Evolutionary conservation across 225 moss, liverwort and hornwort genomes (phyloP).

Genomic region (Neckera pumila): DNA sequence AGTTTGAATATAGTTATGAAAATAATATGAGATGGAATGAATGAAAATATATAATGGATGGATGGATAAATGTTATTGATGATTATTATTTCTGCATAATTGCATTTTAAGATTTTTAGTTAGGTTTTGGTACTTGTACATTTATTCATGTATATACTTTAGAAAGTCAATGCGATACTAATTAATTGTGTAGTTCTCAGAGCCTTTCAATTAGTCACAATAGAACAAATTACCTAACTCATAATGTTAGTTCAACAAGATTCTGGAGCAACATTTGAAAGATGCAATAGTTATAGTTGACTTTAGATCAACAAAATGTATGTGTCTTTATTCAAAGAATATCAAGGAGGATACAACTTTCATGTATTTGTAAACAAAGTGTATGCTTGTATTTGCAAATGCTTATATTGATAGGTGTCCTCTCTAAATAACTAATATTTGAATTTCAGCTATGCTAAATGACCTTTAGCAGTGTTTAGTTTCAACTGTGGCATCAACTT

Average conservation of each 20-base stretch:
- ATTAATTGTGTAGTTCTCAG: not conserved
- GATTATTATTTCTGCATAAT: not conserved
- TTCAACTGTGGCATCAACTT: too few species aligned
- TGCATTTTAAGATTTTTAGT: too few species aligned
- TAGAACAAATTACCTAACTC: not conserved
- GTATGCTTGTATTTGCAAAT: not conserved
- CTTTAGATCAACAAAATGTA: not conserved
- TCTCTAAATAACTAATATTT: too few species aligned
- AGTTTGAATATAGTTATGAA: not conserved
- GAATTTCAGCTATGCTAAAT: too few species aligned
- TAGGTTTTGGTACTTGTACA: accelerated
- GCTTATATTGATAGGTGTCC: not conserved
- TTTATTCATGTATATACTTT: not conserved
- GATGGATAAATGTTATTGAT: not conserved
- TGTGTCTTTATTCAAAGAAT: not conserved
- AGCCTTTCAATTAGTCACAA: not conserved
- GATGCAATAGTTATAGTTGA: not conserved
- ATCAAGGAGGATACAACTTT: accelerated
- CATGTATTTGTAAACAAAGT: not conserved
- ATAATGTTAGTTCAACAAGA: accelerated
- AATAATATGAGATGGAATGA: not conserved
- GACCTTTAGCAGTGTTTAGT: too few species aligned
- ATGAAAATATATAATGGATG: not conserved
- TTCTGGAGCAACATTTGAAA: accelerated
- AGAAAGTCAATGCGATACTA: not conserved